Conservation (phyloP, 495 filamentous ascomycete genomes). For the Podospora comata region DNA sequence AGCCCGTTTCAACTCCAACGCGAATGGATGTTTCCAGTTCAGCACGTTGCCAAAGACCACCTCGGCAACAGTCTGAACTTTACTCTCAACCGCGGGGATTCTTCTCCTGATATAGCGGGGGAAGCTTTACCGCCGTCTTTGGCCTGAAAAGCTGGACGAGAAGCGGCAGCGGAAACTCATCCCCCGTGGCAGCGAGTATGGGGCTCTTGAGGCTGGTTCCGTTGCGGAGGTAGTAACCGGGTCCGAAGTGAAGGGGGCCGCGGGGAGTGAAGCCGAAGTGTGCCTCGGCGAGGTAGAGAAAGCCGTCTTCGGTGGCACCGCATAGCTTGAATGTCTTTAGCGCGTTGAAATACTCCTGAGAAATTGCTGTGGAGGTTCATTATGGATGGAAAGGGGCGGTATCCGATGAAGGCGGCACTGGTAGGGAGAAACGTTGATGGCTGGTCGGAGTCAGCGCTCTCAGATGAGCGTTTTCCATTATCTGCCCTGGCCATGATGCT, state of each 20-base stretch:
- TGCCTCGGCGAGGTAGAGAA: slow-evolving; percentile 13
- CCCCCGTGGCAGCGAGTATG: slow-evolving; percentile 17
- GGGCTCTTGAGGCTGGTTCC: slow-evolving; percentile 11
- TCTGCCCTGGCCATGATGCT: too few species aligned
- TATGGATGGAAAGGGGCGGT: slow-evolving; percentile 16
- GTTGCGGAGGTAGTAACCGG: slow-evolving; percentile 17
- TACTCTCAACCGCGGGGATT: slow-evolving; percentile 4
- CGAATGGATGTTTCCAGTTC: slow-evolving; percentile 12
- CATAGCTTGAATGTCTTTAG: slow-evolving; percentile 15
- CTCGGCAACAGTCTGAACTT: slow-evolving; percentile 7
- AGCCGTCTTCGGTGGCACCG: slow-evolving; percentile 8
- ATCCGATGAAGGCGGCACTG: slow-evolving; percentile 7
- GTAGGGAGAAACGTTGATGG: not conserved
- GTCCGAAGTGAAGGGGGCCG: slow-evolving; percentile 14
- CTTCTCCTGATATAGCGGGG: slow-evolving; percentile 6
- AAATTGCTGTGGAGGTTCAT: slow-evolving; percentile 19
- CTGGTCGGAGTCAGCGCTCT: not conserved
- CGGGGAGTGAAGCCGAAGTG: slow-evolving; percentile 11
- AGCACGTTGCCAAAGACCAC: slow-evolving; percentile 10
- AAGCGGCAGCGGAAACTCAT: slow-evolving; percentile 8
- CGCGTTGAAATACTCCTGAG: slow-evolving; percentile 3
- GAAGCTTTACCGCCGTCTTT: slow-evolving; percentile 11
- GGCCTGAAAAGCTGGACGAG: slow-evolving; percentile 8
- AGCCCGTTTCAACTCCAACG: slow-evolving; percentile 17
- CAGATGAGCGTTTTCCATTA: not conserved